Evolutionary conservation across 495 filamentous ascomycete species (phyloP).

Genomic region (Aspergillus olivimuriae): DNA sequence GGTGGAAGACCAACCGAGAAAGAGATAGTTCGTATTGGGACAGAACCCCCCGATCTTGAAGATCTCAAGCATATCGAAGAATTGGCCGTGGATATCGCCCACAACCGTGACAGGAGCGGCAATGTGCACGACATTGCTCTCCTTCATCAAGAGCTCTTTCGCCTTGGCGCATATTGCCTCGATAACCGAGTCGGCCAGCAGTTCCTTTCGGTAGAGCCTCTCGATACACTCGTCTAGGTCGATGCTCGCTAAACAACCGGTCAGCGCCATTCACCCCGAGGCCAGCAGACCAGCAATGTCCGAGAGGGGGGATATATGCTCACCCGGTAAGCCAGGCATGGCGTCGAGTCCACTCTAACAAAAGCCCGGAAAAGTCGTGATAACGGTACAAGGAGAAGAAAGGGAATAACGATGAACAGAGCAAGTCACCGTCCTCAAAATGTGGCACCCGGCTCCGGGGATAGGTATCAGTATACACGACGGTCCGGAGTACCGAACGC

Average conservation of each 20-base stretch:
- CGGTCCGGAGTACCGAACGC: constrained; percentile 1
- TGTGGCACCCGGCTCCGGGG: constrained; percentile 1
- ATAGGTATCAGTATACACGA: constrained; percentile 4
- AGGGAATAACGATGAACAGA: background rate
- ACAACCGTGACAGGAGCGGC: constrained; percentile 96
- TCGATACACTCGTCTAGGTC: constrained; percentile 98
- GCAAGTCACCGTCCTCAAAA: background rate
- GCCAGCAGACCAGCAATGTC: constrained; percentile 8
- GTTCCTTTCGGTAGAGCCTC: constrained; percentile 90
- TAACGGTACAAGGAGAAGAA: constrained; percentile 13
- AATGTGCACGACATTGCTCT: constrained; percentile 99
- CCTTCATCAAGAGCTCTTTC: constrained; percentile 97
- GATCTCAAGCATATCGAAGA: constrained; percentile 97
- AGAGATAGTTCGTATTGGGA: constrained; percentile 96
- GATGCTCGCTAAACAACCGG: constrained; percentile 65
- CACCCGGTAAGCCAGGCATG: constrained; percentile 88
- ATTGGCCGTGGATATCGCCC: constrained; percentile 97
- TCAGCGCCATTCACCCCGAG: constrained; percentile 3
- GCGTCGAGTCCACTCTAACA: constrained; percentile 12
- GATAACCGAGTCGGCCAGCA: constrained; percentile 94
- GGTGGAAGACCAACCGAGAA: constrained; percentile 61
- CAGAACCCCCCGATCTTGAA: constrained; percentile 96
- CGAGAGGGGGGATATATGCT: constrained; percentile 16
- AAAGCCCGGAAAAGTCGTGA: constrained; percentile 5
- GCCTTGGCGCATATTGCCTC: constrained; percentile 99